Evolutionary conservation across 2,329 filamentous ascomycete species (phyloP).

Genomic region (Periconia digitata): DNA sequence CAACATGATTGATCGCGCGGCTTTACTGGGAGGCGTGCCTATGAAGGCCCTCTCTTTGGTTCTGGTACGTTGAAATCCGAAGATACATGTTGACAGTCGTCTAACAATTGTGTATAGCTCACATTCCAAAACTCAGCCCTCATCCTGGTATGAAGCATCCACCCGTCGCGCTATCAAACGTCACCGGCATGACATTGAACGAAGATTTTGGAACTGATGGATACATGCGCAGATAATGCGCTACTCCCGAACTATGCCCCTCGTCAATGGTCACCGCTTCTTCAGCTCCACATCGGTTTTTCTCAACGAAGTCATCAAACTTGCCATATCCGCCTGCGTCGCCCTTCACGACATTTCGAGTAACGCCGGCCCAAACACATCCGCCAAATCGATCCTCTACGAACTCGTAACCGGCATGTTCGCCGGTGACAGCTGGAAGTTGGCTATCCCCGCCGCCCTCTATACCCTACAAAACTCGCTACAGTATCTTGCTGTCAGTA

Average conservation of each 20-base stretch:
- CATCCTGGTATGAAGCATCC: constrained; percentile 59
- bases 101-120: constrained; percentile 56
- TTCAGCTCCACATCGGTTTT: constrained; percentile 93
- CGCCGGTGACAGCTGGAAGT: constrained; percentile 89
- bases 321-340: constrained; percentile 81
- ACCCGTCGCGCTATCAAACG: constrained; percentile 6
- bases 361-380: constrained; percentile 74
- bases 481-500: constrained; percentile 88
- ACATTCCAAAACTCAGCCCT: constrained; percentile 79
- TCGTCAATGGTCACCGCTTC: constrained; percentile 79
- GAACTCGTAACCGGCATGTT: constrained; percentile 82
- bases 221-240: constrained; percentile 72
- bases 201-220: constrained; percentile 8
- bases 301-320: constrained; percentile 88
- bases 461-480: constrained; percentile 94
- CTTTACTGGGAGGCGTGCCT: constrained; percentile 55
- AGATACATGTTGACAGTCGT: not conserved
- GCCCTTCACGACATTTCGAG: constrained; percentile 84
- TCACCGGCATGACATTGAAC: not conserved
- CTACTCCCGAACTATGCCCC: constrained; percentile 93
- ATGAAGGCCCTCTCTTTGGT: constrained; percentile 70
- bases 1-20: constrained; percentile 9
- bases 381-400: constrained; percentile 76
- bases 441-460: constrained; percentile 82
- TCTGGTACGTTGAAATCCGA: constrained; percentile 52